Conservation (phyloP, 179 eudicot genomes). For the Beta macrorhiza region DNA sequence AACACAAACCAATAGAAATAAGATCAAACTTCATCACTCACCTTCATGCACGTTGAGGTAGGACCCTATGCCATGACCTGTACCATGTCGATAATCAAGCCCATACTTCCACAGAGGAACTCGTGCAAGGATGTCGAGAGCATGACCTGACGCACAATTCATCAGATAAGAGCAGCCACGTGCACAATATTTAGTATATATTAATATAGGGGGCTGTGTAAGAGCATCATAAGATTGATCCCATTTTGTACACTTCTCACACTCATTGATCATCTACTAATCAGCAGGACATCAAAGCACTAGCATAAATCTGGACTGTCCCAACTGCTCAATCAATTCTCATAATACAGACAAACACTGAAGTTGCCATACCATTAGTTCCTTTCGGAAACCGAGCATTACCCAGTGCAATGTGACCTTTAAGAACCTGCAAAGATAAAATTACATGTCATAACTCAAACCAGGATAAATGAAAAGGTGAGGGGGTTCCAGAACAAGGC, state of each 20-base stretch:
- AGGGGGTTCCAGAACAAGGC: neutral
- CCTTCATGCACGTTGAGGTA: slow-evolving; percentile 97
- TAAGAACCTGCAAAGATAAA: slow-evolving; percentile 64
- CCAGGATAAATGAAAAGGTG: neutral
- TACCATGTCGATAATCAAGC: slow-evolving; percentile 96
- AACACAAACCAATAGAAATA: neutral
- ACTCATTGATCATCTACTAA: neutral
- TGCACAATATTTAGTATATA: neutral
- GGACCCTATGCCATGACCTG: slow-evolving; percentile 95
- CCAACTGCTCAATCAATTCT: slow-evolving; percentile 7
- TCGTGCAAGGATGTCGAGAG: slow-evolving; percentile 90
- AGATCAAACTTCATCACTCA: slow-evolving; percentile 32
- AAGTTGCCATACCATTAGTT: slow-evolving; percentile 63
- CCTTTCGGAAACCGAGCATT: slow-evolving; percentile 92
- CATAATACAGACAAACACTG: neutral
- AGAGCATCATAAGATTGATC: neutral
- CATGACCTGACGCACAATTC: slow-evolving; percentile 51
- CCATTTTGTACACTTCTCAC: neutral
- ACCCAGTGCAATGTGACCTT: slow-evolving; percentile 85
- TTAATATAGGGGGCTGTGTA: neutral
- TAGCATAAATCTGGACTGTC: neutral
- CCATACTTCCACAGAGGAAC: slow-evolving; percentile 91
- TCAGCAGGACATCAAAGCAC: slow-evolving; percentile 4
- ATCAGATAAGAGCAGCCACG: neutral
- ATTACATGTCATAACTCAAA: neutral